Evolutionary conservation across 192 early-diverging fungal species (phyloP), one percentile per base, ranked within the genome.

Genomic region (Coemansia sp.): DNA sequence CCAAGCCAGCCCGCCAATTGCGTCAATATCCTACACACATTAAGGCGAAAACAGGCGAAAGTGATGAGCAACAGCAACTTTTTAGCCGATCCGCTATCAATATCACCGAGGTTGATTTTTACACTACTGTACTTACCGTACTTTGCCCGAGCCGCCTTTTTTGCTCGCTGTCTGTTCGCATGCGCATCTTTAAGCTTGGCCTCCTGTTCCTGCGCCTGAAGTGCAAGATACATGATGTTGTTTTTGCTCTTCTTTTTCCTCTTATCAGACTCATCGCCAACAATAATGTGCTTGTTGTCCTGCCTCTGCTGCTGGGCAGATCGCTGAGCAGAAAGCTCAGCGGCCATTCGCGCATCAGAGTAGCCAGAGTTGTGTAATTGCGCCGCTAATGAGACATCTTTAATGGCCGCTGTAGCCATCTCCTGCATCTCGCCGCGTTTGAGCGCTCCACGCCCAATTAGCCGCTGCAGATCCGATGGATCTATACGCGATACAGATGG

Each of bases 161-260:
- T 91, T 12, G 89, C 86, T 32, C 76, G 84, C 20, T 84, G 78
- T 60, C 87, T 84, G 2, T 82, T 77, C 30, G 89, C 89, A 76
- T 85, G 86, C 9, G 77, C 71, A 60, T 90, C 90, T 24, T 84
- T 84, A 34, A 93, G 50, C 45, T 85, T 83, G 34, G 74, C 71
- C 59, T 88, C 86, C 60, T 87, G 89, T 22, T 84, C 87, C 56
- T 87, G 84, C n/a, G 92, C 88, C 68, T 91, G 87, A 50, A 86
- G 83, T 10, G 91, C 92, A 38, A 93, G 68, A 29, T 87, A 90
- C 87, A 92, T 88, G 62, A 92, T 86, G 62, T 93, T 93, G 78
- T 92, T 86, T 62, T 88, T 91, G 40, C 86, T 86, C 65, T 89
- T 90, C 68, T 91, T 89, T 66, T 91, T 89, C 62, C 71, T 69